phyloP scores from a whole-genome alignment of 176 grass and related monocot species.

The Elaeis guineensis region DNA sequence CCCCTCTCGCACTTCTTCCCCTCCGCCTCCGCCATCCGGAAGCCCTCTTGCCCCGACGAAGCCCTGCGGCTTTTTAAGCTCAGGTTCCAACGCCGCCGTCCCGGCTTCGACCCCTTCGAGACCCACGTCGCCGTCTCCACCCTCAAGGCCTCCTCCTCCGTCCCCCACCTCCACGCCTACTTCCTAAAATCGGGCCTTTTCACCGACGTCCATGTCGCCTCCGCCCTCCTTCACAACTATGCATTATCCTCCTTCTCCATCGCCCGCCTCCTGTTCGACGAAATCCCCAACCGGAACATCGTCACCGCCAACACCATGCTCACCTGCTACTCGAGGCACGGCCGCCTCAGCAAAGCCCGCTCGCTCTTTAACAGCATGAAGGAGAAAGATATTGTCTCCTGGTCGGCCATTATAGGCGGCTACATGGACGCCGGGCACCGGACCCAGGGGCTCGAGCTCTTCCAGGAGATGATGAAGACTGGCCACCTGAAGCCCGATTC shows the following conservation, averaged over 20 bases:
- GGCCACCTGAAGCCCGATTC: slow-evolving; percentile 2
- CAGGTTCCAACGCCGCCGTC: neutral
- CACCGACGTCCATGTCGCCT: slow-evolving; percentile 31
- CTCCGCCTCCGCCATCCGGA: slow-evolving; percentile 10
- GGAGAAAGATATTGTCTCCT: slow-evolving; percentile 37
- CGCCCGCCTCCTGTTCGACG: slow-evolving; percentile 40
- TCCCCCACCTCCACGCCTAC: slow-evolving; percentile 11
- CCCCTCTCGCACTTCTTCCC: neutral
- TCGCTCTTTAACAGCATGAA: slow-evolving; percentile 35
- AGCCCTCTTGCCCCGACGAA: slow-evolving; percentile 8
- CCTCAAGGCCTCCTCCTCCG: slow-evolving; percentile 13
- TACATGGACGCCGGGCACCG: slow-evolving; percentile 21
- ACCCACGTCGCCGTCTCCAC: slow-evolving; percentile 31
- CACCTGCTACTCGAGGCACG: slow-evolving; percentile 24
- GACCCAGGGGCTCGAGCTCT: slow-evolving; percentile 25
- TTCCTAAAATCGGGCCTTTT: slow-evolving; percentile 10
- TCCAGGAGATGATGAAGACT: slow-evolving; percentile 26
- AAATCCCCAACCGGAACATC: slow-evolving; percentile 37
- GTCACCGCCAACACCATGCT: slow-evolving; percentile 47
- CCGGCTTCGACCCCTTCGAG: slow-evolving; percentile 8
- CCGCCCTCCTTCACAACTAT: slow-evolving; percentile 32
- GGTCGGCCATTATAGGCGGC: slow-evolving; percentile 41
- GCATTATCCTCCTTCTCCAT: slow-evolving; percentile 10
- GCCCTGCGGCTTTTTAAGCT: slow-evolving; percentile 13
- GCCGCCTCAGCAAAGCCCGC: slow-evolving; percentile 17